phyloP scores from a whole-genome alignment of 106 monocot genomes.

The Apostasia ramifera region DNA sequence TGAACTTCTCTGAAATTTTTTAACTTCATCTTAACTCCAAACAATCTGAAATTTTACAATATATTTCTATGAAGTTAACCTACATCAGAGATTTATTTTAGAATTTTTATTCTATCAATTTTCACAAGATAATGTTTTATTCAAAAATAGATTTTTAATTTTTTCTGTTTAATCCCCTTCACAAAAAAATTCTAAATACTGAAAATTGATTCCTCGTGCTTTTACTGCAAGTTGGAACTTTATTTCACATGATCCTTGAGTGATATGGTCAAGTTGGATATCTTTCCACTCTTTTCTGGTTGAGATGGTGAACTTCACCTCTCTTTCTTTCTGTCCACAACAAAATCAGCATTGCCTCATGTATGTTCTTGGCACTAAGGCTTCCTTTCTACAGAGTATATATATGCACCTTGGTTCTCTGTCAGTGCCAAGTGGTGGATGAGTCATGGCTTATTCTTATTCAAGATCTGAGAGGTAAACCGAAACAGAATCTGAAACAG shows the following conservation, averaged over 20 bases:
- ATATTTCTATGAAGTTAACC: too few species aligned
- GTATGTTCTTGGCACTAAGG: too few species aligned
- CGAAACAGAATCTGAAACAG: not conserved
- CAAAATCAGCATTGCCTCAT: not conserved
- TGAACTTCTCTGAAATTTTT: too few species aligned
- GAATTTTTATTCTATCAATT: too few species aligned
- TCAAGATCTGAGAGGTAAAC: conserved; percentile 34
- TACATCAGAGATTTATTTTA: too few species aligned
- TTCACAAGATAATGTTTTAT: too few species aligned
- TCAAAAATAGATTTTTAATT: too few species aligned
- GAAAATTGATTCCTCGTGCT: not conserved
- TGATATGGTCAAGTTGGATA: conserved; percentile 9
- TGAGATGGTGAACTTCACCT: not conserved
- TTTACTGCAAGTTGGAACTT: conserved; percentile 10
- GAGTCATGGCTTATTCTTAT: conserved; percentile 18
- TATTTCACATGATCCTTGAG: conserved; percentile 33
- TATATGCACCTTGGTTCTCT: not conserved
- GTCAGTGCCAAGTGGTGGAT: not conserved
- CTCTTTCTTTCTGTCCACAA: not conserved
- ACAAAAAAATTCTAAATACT: too few species aligned
- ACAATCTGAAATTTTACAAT: too few species aligned
- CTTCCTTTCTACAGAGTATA: too few species aligned
- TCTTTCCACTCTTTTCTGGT: conserved; percentile 12
- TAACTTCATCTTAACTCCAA: too few species aligned
- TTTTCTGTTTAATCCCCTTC: too few species aligned